phyloP scores from a whole-genome alignment of 2,329 filamentous ascomycete species.

The Thelonectria rubi region DNA sequence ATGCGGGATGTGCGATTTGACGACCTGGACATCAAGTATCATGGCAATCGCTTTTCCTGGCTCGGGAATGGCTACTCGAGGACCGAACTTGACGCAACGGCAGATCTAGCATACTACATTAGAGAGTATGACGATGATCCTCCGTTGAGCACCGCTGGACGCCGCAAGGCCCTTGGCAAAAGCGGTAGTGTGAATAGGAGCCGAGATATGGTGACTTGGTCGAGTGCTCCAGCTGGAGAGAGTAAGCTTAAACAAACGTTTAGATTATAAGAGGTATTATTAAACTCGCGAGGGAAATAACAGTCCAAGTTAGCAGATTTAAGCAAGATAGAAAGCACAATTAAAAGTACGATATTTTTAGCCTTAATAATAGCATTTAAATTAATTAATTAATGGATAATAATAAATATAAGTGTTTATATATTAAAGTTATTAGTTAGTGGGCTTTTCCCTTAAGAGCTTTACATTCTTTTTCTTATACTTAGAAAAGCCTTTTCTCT shows the following conservation, averaged over 20 bases:
- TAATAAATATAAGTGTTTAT: too few species aligned
- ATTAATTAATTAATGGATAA: too few species aligned
- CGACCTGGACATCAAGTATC: constrained; percentile 55
- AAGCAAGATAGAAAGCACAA: too few species aligned
- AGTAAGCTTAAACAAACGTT: background rate
- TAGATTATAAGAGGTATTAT: background rate
- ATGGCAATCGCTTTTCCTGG: constrained; percentile 51
- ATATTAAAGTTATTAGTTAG: too few species aligned
- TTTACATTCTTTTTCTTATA: too few species aligned
- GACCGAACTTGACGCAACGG: constrained; percentile 50
- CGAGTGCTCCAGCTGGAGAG: constrained; percentile 5
- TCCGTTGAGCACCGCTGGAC: constrained; percentile 35
- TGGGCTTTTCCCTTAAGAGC: too few species aligned
- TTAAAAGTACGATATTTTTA: too few species aligned
- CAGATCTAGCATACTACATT: constrained; percentile 53
- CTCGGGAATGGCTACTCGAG: constrained; percentile 55
- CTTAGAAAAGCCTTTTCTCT: too few species aligned
- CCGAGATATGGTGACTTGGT: constrained; percentile 23
- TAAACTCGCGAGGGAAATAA: too few species aligned
- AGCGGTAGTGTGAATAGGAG: constrained; percentile 21
- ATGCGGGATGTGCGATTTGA: constrained; percentile 56
- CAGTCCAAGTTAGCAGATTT: too few species aligned
- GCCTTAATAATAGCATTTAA: too few species aligned
- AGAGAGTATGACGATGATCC: constrained; percentile 47
- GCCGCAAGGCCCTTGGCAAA: constrained; percentile 25